Percentiles rank a stretch among this genome's conserved stretches.
phyloP scores from a whole-genome alignment of 805 yeast species.

The Teunomyces panamensis region DNA sequence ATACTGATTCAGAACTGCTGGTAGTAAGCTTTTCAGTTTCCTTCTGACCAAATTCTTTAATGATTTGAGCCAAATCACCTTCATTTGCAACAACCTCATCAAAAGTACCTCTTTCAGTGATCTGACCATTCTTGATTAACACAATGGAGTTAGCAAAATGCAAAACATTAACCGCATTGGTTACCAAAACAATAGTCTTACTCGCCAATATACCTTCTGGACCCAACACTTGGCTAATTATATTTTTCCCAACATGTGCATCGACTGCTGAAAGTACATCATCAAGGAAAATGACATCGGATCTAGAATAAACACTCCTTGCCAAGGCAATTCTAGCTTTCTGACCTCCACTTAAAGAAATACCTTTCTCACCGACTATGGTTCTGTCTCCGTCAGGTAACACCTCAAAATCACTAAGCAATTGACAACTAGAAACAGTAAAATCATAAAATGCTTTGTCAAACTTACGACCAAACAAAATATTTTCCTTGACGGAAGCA shows the following conservation, averaged over 20 bases:
- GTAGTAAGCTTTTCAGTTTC: constrained; percentile 12
- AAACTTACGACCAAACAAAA: constrained; percentile 47
- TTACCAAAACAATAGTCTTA: constrained; percentile 55
- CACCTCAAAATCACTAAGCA: constrained; percentile 44
- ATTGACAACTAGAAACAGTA: constrained; percentile 49
- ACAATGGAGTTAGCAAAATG: constrained; percentile 59
- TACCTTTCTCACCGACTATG: constrained; percentile 59
- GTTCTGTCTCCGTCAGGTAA: constrained; percentile 55
- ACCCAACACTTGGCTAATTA: constrained; percentile 45
- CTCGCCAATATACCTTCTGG: constrained; percentile 49
- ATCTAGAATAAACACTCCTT: constrained; percentile 62
- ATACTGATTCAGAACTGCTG: constrained; percentile 7
- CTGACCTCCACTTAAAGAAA: constrained; percentile 61
- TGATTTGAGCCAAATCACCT: constrained; percentile 32
- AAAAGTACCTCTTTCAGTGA: constrained; percentile 58
- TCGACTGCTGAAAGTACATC: constrained; percentile 72
- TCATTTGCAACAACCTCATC: constrained; percentile 41
- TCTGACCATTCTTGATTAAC: constrained; percentile 51
- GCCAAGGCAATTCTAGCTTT: constrained; percentile 65
- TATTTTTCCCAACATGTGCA: constrained; percentile 61
- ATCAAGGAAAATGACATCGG: constrained; percentile 59
- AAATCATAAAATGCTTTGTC: constrained; percentile 40
- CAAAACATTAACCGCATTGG: constrained; percentile 56
- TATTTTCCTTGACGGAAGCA: constrained; percentile 48
- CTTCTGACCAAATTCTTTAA: constrained; percentile 29